Evolutionary conservation across 139 green algal species (phyloP), one percentile per base, ranked within the genome.

Genomic region (Volvox reticuliferus): DNA sequence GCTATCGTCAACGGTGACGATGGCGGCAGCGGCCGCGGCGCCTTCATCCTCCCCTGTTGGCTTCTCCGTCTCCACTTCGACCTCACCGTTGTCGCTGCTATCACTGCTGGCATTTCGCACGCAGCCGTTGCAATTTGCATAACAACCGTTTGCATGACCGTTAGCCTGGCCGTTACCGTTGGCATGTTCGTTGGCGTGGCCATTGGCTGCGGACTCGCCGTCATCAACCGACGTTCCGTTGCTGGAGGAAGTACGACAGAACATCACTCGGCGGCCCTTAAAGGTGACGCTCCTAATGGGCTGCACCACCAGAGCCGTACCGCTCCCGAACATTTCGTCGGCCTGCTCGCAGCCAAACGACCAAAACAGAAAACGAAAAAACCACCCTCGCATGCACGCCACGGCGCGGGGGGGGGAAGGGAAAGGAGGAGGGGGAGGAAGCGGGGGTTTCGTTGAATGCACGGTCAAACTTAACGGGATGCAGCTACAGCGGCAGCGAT

Each of bases 241-340:
- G 65, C 9, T 12, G 65, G 21, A 24, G 6, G 65, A 24, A 28
- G 78, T 24, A 14, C 71, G 65, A 30, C 37, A 35, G 71, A 89
- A 94, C 32, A 33, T 1, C 21, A 76, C 22, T 24, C 68, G 75
- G 5, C 77, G 63, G n/a, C 96, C 97, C 71, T 95, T 87, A 92
- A 98, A 97, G 1, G 97, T 99, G 26, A 99, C 87, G 88, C 93
- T 96, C 80, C 98, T 98, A 22, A 99, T 98, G 37, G 97, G 91
- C 33, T 93, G 98, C 16, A 99, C 87, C 18, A 99, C 98, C 30
- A 99, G 98, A 21, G 98, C 98, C 24, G 98, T 99, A 78, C 98
- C 98, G 22, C 93, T 97, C 44, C 96, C 97, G 87, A 98, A 98
- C 22, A 98, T 86, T 91, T 98, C 96, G 84, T 98, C 96, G 1